Conservation (phyloP, 2,329 filamentous ascomycete species). For the Lachnellula subtilissima region DNA sequence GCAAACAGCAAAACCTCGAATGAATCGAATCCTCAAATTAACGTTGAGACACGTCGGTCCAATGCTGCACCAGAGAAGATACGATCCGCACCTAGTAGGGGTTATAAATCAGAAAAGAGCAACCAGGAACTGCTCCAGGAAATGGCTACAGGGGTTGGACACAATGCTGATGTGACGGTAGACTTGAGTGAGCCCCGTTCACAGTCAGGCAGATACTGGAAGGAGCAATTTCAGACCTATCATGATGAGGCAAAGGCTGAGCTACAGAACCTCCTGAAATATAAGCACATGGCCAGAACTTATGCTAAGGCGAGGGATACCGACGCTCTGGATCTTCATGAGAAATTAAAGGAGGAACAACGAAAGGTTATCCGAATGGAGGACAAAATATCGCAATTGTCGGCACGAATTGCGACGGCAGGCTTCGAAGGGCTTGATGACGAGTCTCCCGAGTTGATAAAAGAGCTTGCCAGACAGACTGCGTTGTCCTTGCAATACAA, state of each 20-base stretch:
- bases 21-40: neutral
- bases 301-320: constrained; percentile 74
- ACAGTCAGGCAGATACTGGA: constrained; percentile 75
- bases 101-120: constrained; percentile 7
- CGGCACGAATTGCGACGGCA: constrained; percentile 47
- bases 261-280: constrained; percentile 72
- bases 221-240: constrained; percentile 70
- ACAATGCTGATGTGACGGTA: constrained; percentile 59
- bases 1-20: neutral
- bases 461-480: constrained; percentile 54
- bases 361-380: constrained; percentile 62
- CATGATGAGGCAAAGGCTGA: constrained; percentile 67
- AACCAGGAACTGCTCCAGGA: constrained; percentile 15
- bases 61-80: neutral
- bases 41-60: neutral
- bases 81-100: neutral
- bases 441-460: constrained; percentile 44
- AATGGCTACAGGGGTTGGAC: constrained; percentile 29
- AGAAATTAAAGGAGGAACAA: constrained; percentile 64
- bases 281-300: constrained; percentile 74
- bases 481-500: constrained; percentile 54
- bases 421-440: constrained; percentile 37
- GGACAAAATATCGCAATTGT: constrained; percentile 54
- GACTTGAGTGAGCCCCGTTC: constrained; percentile 71
- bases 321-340: constrained; percentile 61